Evolutionary conservation across 768 basidiomycete genomes (phyloP).

Genomic region (Collybia nuda): DNA sequence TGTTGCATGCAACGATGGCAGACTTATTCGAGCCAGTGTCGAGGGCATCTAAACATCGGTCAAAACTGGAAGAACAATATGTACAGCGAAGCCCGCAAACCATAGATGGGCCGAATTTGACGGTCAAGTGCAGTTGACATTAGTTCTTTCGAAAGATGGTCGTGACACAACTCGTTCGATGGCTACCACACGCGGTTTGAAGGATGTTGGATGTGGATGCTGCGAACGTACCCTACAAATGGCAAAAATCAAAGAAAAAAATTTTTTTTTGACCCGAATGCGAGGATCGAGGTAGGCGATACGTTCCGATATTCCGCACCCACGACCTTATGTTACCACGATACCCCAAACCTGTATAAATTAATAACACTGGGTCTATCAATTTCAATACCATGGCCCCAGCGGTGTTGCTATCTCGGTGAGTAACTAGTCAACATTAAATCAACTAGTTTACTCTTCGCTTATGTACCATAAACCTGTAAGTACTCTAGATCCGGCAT

Average conservation of each 20-base stretch:
- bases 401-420: slow-evolving; percentile 57
- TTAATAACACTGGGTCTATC: background rate
- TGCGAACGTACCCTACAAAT: background rate
- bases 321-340: no score
- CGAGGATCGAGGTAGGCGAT: background rate
- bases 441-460: slow-evolving; percentile 6
- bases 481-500: slow-evolving; percentile 67
- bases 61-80: slow-evolving; percentile 1
- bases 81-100: slow-evolving; percentile 38
- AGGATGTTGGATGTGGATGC: background rate
- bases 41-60: slow-evolving; percentile 61
- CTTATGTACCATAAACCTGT: background rate
- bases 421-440: slow-evolving; percentile 10
- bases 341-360: no score
- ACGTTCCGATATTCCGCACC: slow-evolving; percentile 7
- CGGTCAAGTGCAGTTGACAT: slow-evolving; percentile 73
- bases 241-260: slow-evolving; percentile 6
- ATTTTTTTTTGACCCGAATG: background rate
- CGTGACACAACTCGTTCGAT: no score
- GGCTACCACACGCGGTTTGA: no score
- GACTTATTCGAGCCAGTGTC: slow-evolving; percentile 87
- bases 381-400: slow-evolving; percentile 27
- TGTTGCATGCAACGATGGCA: slow-evolving; percentile 83
- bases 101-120: slow-evolving; percentile 85
- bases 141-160: background rate